Evolutionary conservation across 2,329 filamentous ascomycete species (phyloP).

Genomic region (Beauveria sp.): DNA sequence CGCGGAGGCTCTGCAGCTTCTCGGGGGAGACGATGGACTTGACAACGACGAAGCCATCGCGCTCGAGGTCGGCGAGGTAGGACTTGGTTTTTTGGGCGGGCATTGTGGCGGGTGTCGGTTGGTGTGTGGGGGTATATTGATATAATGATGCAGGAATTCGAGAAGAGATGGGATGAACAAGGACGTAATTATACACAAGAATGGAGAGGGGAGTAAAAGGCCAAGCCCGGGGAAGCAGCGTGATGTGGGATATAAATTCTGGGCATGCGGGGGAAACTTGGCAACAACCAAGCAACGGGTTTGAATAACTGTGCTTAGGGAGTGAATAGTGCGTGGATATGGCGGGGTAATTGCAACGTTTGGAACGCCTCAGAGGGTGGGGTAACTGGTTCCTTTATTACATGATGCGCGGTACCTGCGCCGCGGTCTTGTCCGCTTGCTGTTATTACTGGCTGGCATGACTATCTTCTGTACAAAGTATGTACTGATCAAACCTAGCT

Average conservation of each 20-base stretch:
- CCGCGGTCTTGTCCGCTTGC: too few relatives aligned
- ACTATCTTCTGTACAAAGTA: too few relatives aligned
- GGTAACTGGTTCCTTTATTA: too few relatives aligned
- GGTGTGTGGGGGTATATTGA: background rate
- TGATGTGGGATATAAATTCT: constrained; percentile 5
- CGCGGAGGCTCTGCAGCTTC: constrained; percentile 52
- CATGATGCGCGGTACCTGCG: too few relatives aligned
- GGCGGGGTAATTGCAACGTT: constrained; percentile 10
- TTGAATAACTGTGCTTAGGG: too few relatives aligned
- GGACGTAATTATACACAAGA: background rate
- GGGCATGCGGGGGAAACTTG: constrained; percentile 1
- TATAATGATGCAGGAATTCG: background rate
- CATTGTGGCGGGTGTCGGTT: constrained; percentile 11
- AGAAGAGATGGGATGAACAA: background rate
- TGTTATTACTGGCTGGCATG: too few relatives aligned
- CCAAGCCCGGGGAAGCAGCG: constrained; percentile 7
- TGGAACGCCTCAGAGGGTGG: background rate
- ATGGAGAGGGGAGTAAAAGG: background rate
- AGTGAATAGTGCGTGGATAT: background rate
- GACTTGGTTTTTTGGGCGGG: constrained; percentile 13
- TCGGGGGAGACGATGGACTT: constrained; percentile 51
- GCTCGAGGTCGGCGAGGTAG: constrained; percentile 44
- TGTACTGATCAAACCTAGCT: too few relatives aligned
- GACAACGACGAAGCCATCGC: constrained; percentile 70
- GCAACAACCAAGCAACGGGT: background rate